Conservation (phyloP, 1,284 basidiomycete genomes). For the Malassezia slooffiae region DNA sequence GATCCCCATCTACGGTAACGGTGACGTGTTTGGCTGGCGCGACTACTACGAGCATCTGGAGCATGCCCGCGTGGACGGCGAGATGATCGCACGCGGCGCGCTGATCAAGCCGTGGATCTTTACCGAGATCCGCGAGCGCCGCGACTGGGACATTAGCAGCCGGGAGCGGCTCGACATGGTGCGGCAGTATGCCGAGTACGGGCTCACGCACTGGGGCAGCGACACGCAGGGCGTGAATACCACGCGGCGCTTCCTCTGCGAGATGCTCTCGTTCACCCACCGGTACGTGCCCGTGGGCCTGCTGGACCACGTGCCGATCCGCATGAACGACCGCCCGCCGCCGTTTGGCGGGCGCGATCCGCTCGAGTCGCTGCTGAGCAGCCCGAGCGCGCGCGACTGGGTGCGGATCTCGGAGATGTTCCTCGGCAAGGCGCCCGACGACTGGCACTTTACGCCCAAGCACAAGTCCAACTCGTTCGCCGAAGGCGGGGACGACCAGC, state of each 20-base stretch:
- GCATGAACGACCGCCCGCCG: constrained; percentile 80
- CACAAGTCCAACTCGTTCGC: constrained; percentile 25
- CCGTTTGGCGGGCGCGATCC: constrained; percentile 75
- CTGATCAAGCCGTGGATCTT: constrained; percentile 72
- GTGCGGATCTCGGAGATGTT: constrained; percentile 92
- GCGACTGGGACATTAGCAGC: constrained; percentile 77
- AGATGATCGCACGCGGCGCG: constrained; percentile 89
- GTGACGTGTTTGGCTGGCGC: constrained; percentile 79
- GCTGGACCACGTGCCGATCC: constrained; percentile 68
- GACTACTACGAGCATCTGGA: constrained; percentile 72
- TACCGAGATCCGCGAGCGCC: constrained; percentile 79
- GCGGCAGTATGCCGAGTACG: constrained; percentile 47
- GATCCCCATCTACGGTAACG: constrained; percentile 88
- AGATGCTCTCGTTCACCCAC: constrained; percentile 86
- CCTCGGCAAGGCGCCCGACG: constrained; percentile 60
- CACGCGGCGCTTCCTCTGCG: constrained; percentile 85
- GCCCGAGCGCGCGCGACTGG: constrained; percentile 77
- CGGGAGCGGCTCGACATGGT: constrained; percentile 79
- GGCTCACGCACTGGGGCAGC: constrained; percentile 41
- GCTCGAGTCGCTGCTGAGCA: constrained; percentile 67
- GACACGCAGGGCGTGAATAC: constrained; percentile 64
- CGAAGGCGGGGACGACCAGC: constrained; percentile 1
- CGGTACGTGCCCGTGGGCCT: constrained; percentile 88
- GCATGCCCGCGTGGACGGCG: constrained; percentile 70
- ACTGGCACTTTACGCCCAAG: constrained; percentile 53